Evolutionary conservation across 768 basidiomycete species (phyloP).

Genomic region (Leccinum truebloodii): DNA sequence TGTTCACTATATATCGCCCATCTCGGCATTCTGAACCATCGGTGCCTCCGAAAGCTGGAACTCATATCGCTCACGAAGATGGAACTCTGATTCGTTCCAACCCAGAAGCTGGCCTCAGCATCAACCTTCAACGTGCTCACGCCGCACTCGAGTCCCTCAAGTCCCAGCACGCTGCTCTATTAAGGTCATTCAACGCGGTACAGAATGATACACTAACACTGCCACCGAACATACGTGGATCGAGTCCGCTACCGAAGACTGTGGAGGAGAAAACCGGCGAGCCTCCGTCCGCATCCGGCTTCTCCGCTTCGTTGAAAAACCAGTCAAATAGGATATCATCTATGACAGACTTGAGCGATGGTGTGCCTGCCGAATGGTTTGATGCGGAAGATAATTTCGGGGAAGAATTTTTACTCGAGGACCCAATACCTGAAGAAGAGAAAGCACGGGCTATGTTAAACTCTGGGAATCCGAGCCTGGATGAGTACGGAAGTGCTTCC

Average conservation of each 20-base stretch:
- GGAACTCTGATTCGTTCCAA: constrained; percentile 20
- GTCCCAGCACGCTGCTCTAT: constrained; percentile 55
- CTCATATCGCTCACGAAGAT: constrained; percentile 29
- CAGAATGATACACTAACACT: constrained; percentile 28
- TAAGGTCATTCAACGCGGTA: constrained; percentile 42
- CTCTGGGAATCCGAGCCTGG: constrained; percentile 43
- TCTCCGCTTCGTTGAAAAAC: constrained; percentile 33
- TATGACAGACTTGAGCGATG: constrained; percentile 51
- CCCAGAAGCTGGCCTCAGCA: constrained; percentile 19
- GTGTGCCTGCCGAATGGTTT: constrained; percentile 63
- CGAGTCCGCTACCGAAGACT: constrained; percentile 42
- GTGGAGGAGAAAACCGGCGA: constrained; percentile 48
- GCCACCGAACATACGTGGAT: constrained; percentile 24
- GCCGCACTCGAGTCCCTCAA: constrained; percentile 54
- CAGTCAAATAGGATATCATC: constrained; percentile 48
- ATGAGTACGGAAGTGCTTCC: constrained; percentile 41
- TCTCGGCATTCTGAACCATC: constrained; percentile 2
- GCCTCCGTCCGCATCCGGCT: constrained; percentile 21
- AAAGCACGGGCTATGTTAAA: constrained; percentile 40
- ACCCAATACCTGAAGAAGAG: constrained; percentile 40
- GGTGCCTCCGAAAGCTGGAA: constrained; percentile 18
- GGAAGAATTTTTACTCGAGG: constrained; percentile 64
- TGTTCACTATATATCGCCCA: constrained; percentile 16
- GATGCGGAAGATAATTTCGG: constrained; percentile 60
- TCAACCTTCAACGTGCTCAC: constrained; percentile 45